phyloP scores from a whole-genome alignment of 352 stramenopile genomes.

The Phytophthora nicotianae region DNA sequence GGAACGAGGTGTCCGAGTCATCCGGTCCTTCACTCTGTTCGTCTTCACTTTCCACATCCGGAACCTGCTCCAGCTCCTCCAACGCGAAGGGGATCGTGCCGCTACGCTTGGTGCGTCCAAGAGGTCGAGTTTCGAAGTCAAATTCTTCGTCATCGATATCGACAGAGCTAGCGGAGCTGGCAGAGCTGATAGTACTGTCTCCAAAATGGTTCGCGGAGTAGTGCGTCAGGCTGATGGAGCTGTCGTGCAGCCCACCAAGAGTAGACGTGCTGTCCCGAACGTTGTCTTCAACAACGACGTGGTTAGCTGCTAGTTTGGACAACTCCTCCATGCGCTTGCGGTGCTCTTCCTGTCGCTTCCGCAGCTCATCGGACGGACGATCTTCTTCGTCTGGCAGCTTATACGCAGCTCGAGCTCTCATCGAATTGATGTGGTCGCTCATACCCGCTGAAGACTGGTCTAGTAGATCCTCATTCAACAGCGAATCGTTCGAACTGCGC shows the following conservation, averaged over 20 bases:
- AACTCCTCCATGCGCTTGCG: conserved; percentile 68
- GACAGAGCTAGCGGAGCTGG: conserved; percentile 28
- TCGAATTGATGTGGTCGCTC: conserved; percentile 45
- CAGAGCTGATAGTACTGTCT: conserved; percentile 26
- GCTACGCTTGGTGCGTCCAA: conserved; percentile 54
- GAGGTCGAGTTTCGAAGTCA: conserved; percentile 40
- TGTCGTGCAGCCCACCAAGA: conserved; percentile 47
- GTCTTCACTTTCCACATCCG: conserved; percentile 23
- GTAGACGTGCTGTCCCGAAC: conserved; percentile 52
- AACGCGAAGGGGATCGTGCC: conserved; percentile 50
- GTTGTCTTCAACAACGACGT: conserved; percentile 46
- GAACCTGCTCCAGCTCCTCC: conserved; percentile 38
- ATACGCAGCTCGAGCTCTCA: conserved; percentile 30
- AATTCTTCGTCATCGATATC: conserved; percentile 46
- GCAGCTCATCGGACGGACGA: conserved; percentile 53
- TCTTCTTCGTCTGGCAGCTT: conserved; percentile 42
- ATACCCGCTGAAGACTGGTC: conserved; percentile 47
- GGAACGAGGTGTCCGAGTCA: conserved; percentile 28
- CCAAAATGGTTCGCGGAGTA: conserved; percentile 29
- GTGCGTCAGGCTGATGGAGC: conserved; percentile 32
- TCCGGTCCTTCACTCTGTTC: conserved; percentile 23
- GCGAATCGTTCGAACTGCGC: conserved; percentile 34
- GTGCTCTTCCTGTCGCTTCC: conserved; percentile 56
- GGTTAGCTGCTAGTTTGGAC: conserved; percentile 41
- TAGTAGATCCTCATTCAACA: conserved; percentile 53